Conservation (phyloP, 257 asterid species). For the Anisodus tanguticus region DNA sequence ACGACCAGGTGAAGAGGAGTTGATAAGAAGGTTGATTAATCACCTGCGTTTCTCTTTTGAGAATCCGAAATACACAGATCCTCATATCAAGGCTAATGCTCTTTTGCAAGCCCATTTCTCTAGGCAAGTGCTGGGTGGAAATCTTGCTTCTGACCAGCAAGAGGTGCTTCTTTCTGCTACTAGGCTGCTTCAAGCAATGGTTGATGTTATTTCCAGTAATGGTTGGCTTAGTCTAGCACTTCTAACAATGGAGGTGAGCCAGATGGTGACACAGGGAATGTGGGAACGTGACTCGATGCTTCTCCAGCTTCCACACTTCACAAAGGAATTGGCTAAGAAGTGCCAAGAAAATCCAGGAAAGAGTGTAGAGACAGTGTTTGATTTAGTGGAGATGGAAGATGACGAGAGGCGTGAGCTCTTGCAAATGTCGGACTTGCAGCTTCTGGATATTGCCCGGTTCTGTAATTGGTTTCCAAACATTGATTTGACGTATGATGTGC, state of each 20-base stretch:
- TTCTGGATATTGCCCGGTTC: conserved; percentile 47
- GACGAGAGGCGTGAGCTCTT: conserved; percentile 47
- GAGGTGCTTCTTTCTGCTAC: conserved; percentile 44
- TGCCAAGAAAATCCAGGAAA: conserved; percentile 50
- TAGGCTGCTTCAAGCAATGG: conserved; percentile 52
- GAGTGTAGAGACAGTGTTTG: conserved; percentile 48
- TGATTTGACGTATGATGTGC: conserved; percentile 45
- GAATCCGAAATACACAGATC: conserved; percentile 43
- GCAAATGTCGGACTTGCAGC: conserved; percentile 48
- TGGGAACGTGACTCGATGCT: conserved; percentile 53
- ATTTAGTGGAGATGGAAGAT: conserved; percentile 51
- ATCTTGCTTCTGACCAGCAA: conserved; percentile 46
- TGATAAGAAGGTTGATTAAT: conserved; percentile 47
- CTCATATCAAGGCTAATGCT: conserved; percentile 52
- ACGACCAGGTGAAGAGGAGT: conserved; percentile 54
- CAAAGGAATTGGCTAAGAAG: conserved; percentile 49
- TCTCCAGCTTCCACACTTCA: conserved; percentile 50
- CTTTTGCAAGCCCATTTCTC: conserved; percentile 51
- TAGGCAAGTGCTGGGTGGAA: conserved; percentile 44
- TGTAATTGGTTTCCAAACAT: conserved; percentile 51
- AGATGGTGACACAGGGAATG: conserved; percentile 55
- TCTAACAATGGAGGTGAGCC: conserved; percentile 51
- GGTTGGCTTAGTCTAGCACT: conserved; percentile 52
- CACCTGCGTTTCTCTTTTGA: conserved; percentile 50
- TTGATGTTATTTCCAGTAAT: conserved; percentile 52